Base-by-base conservation (phyloP, 1,284 basidiomycete genomes). In the Tilletia walkeri region DNA sequence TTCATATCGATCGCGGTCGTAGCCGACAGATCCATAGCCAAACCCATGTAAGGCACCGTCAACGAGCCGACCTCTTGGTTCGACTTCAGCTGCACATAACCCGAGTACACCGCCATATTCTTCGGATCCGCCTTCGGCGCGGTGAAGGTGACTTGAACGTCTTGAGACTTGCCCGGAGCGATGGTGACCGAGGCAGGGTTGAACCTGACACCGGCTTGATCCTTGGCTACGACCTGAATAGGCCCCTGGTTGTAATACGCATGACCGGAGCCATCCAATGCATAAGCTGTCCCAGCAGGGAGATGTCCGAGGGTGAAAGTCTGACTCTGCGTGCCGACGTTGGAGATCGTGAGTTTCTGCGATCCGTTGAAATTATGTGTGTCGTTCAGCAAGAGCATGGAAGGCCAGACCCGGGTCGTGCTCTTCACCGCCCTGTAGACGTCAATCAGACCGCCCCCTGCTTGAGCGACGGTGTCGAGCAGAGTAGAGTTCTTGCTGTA, bases 371-470 rank as follows among this genome's bases (percentile, higher is more conserved):
- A 67, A 65, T 61, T 86, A 86, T 81, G 86, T 0, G 90, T 91
- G 81, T 91, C 90, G 81, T 91, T 92, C 67, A 91, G 84, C 70
- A 89, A 82, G 30, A 91, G 84, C 79, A 89, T 87, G 3, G 87
- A 86, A 3, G 89, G 90, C 2, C 86, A 86, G 38, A 91, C 84
- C 24, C 87, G 76, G 3, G 89, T 73, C 48, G 74, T 73, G 67
- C 88, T 85, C 72, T 88, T 86, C 61, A 91, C 84, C 0, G 90
- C 90, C 70, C 88, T 86, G 82, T 87, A 89, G 14, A 88, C 87
- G 75, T 91, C 86, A 69, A 91, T 85, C 67, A 90, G 80, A 24
- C 90, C 91, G n/a, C 89, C 87, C 47, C 91, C 91, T 73, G 89
- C 88, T 67, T 88, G 87, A 1, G 88, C 87, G 9, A 88, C 86